Conservation (phyloP, 176 grass and related monocot genomes). For the Eragrostis curvula region DNA sequence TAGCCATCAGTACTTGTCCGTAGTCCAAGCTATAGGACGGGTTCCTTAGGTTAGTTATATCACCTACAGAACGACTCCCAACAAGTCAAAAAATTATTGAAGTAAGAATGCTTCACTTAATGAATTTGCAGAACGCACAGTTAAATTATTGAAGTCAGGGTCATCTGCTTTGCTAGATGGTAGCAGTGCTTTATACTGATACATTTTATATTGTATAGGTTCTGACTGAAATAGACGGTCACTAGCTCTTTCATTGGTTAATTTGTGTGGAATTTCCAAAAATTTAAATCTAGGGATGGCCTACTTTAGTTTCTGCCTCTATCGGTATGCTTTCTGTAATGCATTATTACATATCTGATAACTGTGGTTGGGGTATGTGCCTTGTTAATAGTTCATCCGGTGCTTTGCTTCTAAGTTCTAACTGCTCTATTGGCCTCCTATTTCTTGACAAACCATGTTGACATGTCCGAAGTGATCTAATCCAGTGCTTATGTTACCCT, state of each 20-base stretch:
- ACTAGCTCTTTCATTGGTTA: background rate
- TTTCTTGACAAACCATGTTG: slow-evolving; percentile 4
- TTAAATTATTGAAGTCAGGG: background rate
- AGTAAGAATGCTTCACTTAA: slow-evolving; percentile 1
- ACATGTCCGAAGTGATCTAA: slow-evolving; percentile 12
- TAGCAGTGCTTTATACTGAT: background rate
- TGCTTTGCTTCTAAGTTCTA: too few species aligned
- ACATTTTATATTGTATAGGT: slow-evolving; percentile 5
- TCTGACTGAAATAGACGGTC: background rate
- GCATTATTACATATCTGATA: slow-evolving; percentile 6
- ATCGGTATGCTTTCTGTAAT: background rate
- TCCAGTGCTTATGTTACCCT: slow-evolving; percentile 11
- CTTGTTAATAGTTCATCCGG: background rate
- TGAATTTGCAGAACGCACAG: background rate
- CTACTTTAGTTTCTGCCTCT: background rate
- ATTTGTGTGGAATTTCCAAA: background rate
- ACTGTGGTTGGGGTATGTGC: background rate
- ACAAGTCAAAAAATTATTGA: background rate
- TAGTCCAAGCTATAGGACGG: background rate
- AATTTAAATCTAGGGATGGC: background rate
- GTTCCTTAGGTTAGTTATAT: background rate
- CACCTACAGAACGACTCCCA: background rate
- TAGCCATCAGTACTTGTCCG: background rate
- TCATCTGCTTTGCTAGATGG: background rate
- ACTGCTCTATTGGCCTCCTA: background rate